Conservation (phyloP, 2,329 filamentous ascomycete species). For the Colletotrichum australisinense region DNA sequence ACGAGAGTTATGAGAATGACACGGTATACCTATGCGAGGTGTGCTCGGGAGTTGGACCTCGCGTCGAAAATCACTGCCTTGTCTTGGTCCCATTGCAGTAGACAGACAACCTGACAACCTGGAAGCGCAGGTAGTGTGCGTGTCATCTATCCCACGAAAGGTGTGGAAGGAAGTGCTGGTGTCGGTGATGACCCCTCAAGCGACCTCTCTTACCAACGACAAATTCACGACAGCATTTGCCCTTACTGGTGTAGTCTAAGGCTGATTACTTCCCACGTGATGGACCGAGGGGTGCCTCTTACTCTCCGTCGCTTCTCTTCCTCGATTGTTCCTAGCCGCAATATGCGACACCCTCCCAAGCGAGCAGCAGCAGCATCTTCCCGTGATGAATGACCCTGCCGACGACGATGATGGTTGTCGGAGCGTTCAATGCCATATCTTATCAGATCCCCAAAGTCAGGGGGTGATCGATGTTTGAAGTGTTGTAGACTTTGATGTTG, state of each 20-base stretch:
- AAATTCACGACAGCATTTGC: neutral
- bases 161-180: neutral
- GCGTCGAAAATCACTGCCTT: constrained; percentile 1
- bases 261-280: neutral
- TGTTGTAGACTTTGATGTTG: neutral
- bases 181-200: neutral
- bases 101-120: neutral
- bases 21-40: neutral
- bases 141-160: constrained; percentile 10
- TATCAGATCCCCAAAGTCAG: constrained; percentile 5
- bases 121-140: constrained; percentile 6
- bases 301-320: neutral
- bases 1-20: neutral
- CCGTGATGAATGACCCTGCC: neutral
- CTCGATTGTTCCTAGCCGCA: neutral
- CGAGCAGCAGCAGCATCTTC: neutral
- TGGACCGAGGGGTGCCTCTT: neutral
- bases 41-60: neutral
- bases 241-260: neutral
- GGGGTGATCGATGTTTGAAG: constrained; percentile 4
- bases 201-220: neutral
- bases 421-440: neutral
- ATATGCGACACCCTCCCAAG: neutral
- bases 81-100: neutral
- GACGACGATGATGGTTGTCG: neutral